Percentiles rank a stretch among this genome's conserved stretches.
Evolutionary conservation across 1,284 basidiomycete genomes (phyloP).

Genomic region (Trichosporon coremiiforme): DNA sequence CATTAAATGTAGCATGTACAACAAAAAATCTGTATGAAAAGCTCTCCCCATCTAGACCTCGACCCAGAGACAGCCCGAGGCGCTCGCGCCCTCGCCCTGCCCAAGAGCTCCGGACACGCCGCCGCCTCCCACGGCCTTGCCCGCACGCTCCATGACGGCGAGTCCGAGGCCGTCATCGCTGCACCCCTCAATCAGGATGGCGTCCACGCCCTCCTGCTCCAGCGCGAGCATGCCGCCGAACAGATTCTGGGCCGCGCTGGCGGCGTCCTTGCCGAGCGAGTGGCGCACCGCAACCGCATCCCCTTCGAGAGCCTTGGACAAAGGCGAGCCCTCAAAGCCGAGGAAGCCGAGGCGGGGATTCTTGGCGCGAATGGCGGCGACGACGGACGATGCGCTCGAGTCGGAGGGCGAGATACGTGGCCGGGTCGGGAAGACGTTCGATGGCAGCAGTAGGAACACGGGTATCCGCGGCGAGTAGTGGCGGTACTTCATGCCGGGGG

Average conservation of each 20-base stretch:
- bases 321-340: constrained; percentile 65
- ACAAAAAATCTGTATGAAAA: constrained; percentile 18
- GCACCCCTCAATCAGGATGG: constrained; percentile 87
- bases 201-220: constrained; percentile 67
- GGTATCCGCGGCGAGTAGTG: constrained; percentile 92
- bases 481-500: constrained; percentile 99
- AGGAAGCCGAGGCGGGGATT: constrained; percentile 65
- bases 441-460: constrained; percentile 70
- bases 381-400: constrained; percentile 12
- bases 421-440: constrained; percentile 47
- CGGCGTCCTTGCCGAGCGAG: constrained; percentile 69
- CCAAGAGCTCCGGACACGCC: constrained; percentile 42
- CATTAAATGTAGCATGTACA: constrained; percentile 22
- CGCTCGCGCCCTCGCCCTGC: constrained; percentile 32
- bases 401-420: constrained; percentile 20
- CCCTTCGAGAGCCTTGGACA: constrained; percentile 27
- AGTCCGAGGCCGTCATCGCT: constrained; percentile 80
- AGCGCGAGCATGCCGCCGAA: constrained; percentile 86
- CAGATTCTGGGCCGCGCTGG: constrained; percentile 73
- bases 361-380: constrained; percentile 17
- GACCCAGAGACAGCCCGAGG: constrained; percentile 33
- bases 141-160: constrained; percentile 97
- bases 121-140: constrained; percentile 77
- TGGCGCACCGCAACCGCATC: constrained; percentile 43
- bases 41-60: constrained; percentile 26